These are phyloP conservation scores for Sisymbrium irio DNA, from an alignment of 345 rosid genomes.

Conservation along the genomic window DNA sequence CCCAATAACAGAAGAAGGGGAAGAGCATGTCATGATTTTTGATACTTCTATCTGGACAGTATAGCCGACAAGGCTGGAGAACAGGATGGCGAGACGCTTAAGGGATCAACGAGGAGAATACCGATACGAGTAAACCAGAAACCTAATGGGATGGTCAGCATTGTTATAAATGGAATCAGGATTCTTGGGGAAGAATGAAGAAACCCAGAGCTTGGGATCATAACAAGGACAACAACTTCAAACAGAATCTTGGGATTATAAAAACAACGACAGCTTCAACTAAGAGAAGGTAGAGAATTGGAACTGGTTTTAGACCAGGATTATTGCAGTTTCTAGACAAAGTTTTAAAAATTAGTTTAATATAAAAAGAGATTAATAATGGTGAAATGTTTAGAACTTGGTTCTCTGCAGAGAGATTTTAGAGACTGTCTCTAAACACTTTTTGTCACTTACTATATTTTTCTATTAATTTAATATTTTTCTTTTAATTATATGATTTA, in stretches of 20 bases:
- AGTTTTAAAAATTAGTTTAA: too few species aligned
- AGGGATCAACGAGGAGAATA: slow-evolving; percentile 34
- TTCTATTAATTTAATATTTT: too few species aligned
- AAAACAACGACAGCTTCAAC: slow-evolving; percentile 12
- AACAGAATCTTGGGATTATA: slow-evolving; percentile 13
- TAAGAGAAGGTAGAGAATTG: slow-evolving; percentile 10
- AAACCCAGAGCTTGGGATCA: slow-evolving; percentile 16
- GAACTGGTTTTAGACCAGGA: too few species aligned
- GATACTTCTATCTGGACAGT: slow-evolving; percentile 30
- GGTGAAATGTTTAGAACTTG: too few species aligned
- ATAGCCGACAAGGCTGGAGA: slow-evolving; percentile 24
- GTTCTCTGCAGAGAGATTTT: too few species aligned
- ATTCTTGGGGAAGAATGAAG: slow-evolving; percentile 22
- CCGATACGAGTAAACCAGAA: neutral
- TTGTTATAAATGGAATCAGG: slow-evolving; percentile 27
- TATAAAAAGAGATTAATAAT: too few species aligned
- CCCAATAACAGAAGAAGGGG: neutral
- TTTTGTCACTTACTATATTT: too few species aligned
- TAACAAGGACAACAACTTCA: slow-evolving; percentile 24
- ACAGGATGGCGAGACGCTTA: slow-evolving; percentile 46
- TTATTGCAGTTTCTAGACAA: too few species aligned
- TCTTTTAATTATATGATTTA: too few species aligned
- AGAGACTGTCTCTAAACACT: too few species aligned
- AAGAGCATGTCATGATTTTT: slow-evolving; percentile 42
- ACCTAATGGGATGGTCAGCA: slow-evolving; percentile 40